Base-by-base conservation (phyloP, 306 rosid species). In the Cucumis hystrix region DNA sequence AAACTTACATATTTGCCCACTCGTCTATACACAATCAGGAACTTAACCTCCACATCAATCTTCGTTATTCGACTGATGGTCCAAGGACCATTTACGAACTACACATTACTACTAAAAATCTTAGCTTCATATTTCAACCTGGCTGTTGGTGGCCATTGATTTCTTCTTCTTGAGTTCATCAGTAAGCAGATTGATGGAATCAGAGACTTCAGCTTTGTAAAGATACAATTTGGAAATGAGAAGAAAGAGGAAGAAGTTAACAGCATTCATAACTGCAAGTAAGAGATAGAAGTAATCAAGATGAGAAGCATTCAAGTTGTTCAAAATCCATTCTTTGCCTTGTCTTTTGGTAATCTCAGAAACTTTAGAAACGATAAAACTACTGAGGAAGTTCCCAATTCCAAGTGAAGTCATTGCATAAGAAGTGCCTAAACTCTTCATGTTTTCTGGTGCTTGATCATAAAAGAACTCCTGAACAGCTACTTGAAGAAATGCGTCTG, bases 381-480 rank as follows among this genome's bases (percentile, higher is more conserved):
- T 90, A 77, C 91, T 94, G 37, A 94, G 74, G 74, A 90, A 92
- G 80, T 87, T 90, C 55, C 98, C 98, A 71, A 94, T 77, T 75
- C 95, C 98, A 6, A 92, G 78, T 9, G 92, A 89, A 47, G 96
- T 93, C 57, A 83, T 86, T 79, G 85, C 30, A 43, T 83, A 92
- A 0, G 97, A 90, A 56, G 92, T 90, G 59, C 98, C 96, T 20
- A 92, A 89, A 35, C 96, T 91, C 79, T 92, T 91, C 96, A 91
- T 91, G 21, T 83, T 87, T 67, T 89, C 93, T 0, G 97, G 98
- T 47, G 96, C 93, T 74, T 94, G 98, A 68, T 94, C 97, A 58
- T 93, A 91, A 83, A 93, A 93, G 79, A 93, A 93, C 76, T 93
- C 98, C 8, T 88, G 62, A 78, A 85, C 86, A 6, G 96, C 97